phyloP scores from a whole-genome alignment of 2,329 filamentous ascomycete species.

The Colletotrichum liaoningense region DNA sequence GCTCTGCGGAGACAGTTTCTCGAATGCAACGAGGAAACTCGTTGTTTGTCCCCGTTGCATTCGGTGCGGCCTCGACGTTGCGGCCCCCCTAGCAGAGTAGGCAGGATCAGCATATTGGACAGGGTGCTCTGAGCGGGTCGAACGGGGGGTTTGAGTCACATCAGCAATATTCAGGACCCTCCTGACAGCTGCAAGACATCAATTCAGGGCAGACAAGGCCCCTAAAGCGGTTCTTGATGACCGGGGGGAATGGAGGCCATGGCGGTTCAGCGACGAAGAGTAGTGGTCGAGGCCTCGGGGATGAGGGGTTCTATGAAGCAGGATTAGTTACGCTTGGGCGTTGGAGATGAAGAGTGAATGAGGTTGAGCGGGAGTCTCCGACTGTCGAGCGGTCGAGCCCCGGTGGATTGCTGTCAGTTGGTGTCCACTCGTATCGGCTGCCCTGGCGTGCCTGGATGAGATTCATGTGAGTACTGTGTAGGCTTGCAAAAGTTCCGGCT shows the following conservation, averaged over 20 bases:
- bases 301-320: background rate
- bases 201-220: constrained; percentile 2
- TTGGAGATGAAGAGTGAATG: background rate
- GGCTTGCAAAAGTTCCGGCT: background rate
- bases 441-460: background rate
- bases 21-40: background rate
- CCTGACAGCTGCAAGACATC: constrained; percentile 34
- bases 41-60: constrained; percentile 8
- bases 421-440: background rate
- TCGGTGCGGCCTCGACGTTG: constrained; percentile 1
- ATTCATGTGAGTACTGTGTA: background rate
- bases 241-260: constrained; percentile 10
- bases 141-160: constrained; percentile 19
- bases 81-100: constrained; percentile 2
- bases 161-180: constrained; percentile 17
- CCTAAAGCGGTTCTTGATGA: background rate
- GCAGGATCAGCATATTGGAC: constrained; percentile 23
- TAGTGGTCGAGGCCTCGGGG: constrained; percentile 3
- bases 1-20: background rate
- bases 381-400: background rate
- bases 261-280: background rate
- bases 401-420: background rate
- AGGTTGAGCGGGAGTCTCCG: background rate
- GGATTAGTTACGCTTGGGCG: constrained; percentile 10
- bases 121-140: constrained; percentile 19